Evolutionary conservation across 345 rosid species (phyloP), one percentile per base, ranked within the genome.

Genomic region (Eucalyptus lansdowneana): DNA sequence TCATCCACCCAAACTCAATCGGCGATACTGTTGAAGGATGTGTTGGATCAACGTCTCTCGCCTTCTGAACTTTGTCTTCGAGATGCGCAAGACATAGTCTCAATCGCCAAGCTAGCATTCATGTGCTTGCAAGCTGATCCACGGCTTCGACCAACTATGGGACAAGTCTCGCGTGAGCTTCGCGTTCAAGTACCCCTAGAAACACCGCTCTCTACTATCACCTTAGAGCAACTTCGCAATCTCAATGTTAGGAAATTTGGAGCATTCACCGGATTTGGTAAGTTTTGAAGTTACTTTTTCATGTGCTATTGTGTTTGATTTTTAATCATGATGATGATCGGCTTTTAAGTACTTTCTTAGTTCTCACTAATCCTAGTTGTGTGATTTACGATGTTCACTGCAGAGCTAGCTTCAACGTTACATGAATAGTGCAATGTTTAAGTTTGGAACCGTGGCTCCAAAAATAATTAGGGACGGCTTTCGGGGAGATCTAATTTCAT

Each of bases 21-120:
- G 7, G 2, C 31, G 0, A 34, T 17, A 6, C 0, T 34, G 3
- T 17, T 69, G 80, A 34, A 34, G 80, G 44, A 34, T 34, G 80
- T 34, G 44, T 6, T 69, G 4, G 80, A 69, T 69, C 80, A 69
- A 34, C 44, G 80, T 17, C 80, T 34, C 24, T 34, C 2, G 0
- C 14, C 14, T 9, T 69, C 25, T 69, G 9, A 4, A 34, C 13
- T 69, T 3, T 21, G 80, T 17, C 80, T 34, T 34, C 4, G 2
- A 69, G 80, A 34, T 69, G 44, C 2, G 2, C 44, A 34, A 9
- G 44, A 69, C 2, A 0, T 69, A 21, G 44, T 34, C 25, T 69
- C 10, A 17, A 34, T 69, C 0, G 44, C 80, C 24, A 34, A 69
- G 80, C 25, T 69, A 69, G 80, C 80, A 0, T 69, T 69, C 0